Evolutionary conservation across 2,329 filamentous ascomycete genomes (phyloP).

Genomic region (Botrytis hyacinthi): DNA sequence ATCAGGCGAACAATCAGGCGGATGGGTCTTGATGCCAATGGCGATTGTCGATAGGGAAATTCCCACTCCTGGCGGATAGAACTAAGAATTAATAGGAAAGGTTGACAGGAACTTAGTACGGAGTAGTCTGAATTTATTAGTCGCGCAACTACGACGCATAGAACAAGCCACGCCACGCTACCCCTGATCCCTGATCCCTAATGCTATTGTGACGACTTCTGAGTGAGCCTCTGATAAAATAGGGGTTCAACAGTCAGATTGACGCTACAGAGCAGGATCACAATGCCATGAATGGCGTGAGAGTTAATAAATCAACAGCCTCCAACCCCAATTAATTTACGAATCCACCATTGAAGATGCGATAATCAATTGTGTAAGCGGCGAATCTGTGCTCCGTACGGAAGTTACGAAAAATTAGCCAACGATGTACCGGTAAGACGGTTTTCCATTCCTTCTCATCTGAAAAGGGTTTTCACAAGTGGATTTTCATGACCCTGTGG

Average conservation of each 20-base stretch:
- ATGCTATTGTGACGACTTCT: background rate
- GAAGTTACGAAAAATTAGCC: background rate
- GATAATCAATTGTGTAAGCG: background rate
- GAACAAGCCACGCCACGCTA: background rate
- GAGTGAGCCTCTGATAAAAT: background rate
- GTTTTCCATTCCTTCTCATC: background rate
- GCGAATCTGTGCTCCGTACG: background rate
- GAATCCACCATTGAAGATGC: background rate
- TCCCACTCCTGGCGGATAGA: background rate
- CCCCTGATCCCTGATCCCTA: background rate
- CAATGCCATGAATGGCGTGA: background rate
- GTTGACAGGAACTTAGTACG: background rate
- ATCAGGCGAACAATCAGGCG: background rate
- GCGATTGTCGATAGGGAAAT: background rate
- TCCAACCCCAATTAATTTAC: background rate
- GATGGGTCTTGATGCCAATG: background rate
- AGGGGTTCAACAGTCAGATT: constrained; percentile 2
- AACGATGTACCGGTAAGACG: constrained; percentile 1
- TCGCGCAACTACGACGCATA: background rate
- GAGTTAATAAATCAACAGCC: background rate
- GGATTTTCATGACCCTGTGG: background rate
- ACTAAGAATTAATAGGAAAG: background rate
- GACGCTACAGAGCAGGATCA: background rate
- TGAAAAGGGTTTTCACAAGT: background rate
- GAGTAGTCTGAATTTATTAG: background rate